Percentiles rank a stretch among this genome's conserved stretches.
Evolutionary conservation across 31 red algal species (phyloP).

Genomic region (Asparagopsis taxiformis): DNA sequence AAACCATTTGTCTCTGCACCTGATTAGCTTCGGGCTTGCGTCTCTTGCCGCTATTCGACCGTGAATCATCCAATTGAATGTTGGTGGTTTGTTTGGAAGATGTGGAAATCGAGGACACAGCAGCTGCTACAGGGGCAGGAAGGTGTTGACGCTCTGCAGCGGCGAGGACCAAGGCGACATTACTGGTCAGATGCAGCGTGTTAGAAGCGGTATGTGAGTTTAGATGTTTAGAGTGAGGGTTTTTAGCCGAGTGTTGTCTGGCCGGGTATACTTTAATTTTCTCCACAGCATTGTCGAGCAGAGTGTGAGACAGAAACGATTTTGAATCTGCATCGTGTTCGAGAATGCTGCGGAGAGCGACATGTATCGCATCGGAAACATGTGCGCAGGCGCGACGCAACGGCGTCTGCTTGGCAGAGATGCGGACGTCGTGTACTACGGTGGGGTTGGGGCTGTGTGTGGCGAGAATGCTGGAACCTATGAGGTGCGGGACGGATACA

Average conservation of each 20-base stretch:
- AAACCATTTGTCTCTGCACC: conserved; percentile 18
- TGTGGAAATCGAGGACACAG: not conserved
- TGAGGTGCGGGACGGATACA: not conserved
- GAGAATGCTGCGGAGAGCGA: not conserved
- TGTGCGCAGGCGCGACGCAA: not conserved
- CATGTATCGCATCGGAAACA: not conserved
- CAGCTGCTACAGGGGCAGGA: not conserved
- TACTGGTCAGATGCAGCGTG: conserved; percentile 15
- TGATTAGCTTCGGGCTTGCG: not conserved
- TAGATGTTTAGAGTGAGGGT: not conserved
- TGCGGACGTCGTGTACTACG: not conserved
- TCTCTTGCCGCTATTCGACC: not conserved
- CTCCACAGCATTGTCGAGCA: not conserved
- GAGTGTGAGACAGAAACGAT: not conserved
- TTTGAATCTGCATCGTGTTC: not conserved
- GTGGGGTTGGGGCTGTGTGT: not conserved
- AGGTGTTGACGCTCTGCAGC: conserved; percentile 13
- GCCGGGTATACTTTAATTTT: conserved; percentile 20
- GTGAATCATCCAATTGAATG: not conserved
- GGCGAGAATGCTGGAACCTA: not conserved
- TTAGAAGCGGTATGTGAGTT: not conserved
- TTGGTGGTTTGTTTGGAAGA: not conserved
- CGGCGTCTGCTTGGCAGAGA: not conserved
- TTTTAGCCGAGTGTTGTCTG: too few relatives aligned
- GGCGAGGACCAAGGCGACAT: conserved; percentile 55